Percentiles rank a stretch among this genome's conserved stretches.
Conservation (phyloP, 2,329 filamentous ascomycete species). For the Ophiostoma quercus region DNA sequence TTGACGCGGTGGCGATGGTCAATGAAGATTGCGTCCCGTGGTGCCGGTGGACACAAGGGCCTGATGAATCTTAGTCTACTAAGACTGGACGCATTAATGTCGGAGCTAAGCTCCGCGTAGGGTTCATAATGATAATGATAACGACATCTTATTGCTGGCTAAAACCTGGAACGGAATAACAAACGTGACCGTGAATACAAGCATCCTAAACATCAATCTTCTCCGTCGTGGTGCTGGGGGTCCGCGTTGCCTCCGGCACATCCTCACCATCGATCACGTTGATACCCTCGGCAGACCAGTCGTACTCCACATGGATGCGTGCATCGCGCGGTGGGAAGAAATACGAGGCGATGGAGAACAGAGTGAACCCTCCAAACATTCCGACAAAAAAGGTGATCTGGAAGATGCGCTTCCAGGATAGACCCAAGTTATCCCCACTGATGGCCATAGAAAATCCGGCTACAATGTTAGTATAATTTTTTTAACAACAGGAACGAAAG, state of each 20-base stretch:
- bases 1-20: conserved; percentile 1
- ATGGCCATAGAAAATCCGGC: not conserved
- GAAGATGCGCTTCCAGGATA: not conserved
- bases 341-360: not conserved
- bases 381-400: not conserved
- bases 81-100: not conserved
- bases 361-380: not conserved
- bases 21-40: conserved; percentile 4
- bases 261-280: not conserved
- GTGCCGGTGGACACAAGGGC: not conserved
- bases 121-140: not conserved
- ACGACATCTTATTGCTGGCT: not conserved
- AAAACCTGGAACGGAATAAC: not conserved
- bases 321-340: not conserved
- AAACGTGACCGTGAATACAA: not conserved
- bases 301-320: not conserved
- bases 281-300: not conserved
- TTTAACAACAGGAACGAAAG: too few species aligned
- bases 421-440: not conserved
- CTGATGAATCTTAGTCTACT: not conserved
- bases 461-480: too few species aligned
- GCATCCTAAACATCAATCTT: not conserved
- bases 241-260: not conserved
- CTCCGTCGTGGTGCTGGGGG: not conserved
- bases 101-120: not conserved